These are phyloP conservation scores for Smittium culicis DNA, from an alignment of 371 early-diverging fungal species.

Conservation along the genomic window DNA sequence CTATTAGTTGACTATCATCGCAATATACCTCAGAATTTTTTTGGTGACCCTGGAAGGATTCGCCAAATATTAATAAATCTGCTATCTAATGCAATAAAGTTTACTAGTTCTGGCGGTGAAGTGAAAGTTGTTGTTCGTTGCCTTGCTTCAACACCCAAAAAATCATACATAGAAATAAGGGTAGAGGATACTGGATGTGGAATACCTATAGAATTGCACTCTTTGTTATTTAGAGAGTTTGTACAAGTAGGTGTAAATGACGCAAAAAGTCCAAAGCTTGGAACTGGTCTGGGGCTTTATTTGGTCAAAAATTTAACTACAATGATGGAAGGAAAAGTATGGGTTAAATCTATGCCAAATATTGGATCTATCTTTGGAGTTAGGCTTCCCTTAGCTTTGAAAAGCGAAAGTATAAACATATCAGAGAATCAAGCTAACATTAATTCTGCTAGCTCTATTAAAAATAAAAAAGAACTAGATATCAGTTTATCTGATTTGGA, in stretches of 20 bases:
- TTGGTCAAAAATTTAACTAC: conserved; percentile 10
- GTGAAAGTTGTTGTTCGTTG: conserved; percentile 6
- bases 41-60: conserved; percentile 28
- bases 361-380: conserved; percentile 10
- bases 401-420: too few species aligned
- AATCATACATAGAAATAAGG: conserved; percentile 6
- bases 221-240: conserved; percentile 11
- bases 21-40: conserved; percentile 22
- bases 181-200: conserved; percentile 12
- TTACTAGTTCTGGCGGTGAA: conserved; percentile 10
- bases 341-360: conserved; percentile 11
- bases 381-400: background rate
- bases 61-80: conserved; percentile 29
- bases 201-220: conserved; percentile 11
- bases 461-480: too few species aligned
- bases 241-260: conserved; percentile 9
- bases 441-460: too few species aligned
- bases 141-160: background rate
- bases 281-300: conserved; percentile 11
- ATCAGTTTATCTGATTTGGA: background rate
- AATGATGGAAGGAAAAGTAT: conserved; percentile 11
- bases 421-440: too few species aligned
- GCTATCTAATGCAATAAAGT: conserved; percentile 32
- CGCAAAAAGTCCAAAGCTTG: background rate
- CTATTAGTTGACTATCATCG: conserved; percentile 27